Evolutionary conservation across 2,329 filamentous ascomycete species (phyloP).

Genomic region (Pseudodiploospora longispora): DNA sequence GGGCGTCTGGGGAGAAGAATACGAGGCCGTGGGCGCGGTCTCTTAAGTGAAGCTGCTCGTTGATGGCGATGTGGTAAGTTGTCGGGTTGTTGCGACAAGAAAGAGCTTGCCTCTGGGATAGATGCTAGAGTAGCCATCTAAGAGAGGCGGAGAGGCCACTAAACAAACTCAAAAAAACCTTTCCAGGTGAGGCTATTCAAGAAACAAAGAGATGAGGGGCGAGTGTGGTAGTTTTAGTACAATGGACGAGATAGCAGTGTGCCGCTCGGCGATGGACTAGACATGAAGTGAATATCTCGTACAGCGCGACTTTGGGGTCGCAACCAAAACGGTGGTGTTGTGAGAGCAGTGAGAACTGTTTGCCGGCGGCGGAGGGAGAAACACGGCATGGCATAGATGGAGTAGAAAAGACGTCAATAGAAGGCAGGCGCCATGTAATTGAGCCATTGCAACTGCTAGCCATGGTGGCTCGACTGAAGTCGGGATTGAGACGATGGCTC

Average conservation of each 20-base stretch:
- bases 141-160: constrained; percentile 3
- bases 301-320: background rate
- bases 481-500: background rate
- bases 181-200: constrained; percentile 17
- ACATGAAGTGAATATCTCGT: background rate
- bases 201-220: constrained; percentile 10
- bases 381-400: background rate
- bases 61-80: constrained; percentile 7
- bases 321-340: background rate
- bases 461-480: no score
- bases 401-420: background rate
- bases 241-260: constrained; percentile 3
- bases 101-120: constrained; percentile 16
- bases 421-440: background rate
- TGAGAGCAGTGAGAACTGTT: no score
- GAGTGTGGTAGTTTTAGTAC: constrained; percentile 8
- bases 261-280: constrained; percentile 1
- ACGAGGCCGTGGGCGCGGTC: constrained; percentile 17
- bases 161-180: constrained; percentile 6
- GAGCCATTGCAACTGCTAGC: background rate
- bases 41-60: constrained; percentile 11
- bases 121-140: constrained; percentile 22
- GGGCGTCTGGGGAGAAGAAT: constrained; percentile 18
- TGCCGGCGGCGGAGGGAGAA: background rate
- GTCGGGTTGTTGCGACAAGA: constrained; percentile 10